A percentile compares a stretch with the other conserved stretches of the same genome.
Evolutionary conservation across 1,139 yeast genomes (phyloP).

Genomic region (Magnusiomyces paraingens): DNA sequence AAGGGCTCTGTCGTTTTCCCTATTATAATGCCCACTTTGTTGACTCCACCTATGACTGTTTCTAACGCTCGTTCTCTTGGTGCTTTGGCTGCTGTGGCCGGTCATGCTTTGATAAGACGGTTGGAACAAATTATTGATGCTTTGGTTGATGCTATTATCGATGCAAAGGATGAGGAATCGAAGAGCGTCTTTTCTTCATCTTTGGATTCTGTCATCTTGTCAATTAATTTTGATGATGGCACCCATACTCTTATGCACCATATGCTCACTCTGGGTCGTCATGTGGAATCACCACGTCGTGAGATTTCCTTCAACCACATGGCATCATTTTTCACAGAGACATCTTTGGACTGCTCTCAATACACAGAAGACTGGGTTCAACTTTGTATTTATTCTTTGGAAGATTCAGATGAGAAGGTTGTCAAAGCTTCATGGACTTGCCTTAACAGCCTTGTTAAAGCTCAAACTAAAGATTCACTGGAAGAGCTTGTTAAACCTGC

Average conservation of each 20-base stretch:
- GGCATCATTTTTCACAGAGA: slow-evolving; percentile 60
- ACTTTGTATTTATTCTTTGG: slow-evolving; percentile 64
- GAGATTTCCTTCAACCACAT: slow-evolving; percentile 62
- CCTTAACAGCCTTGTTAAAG: slow-evolving; percentile 57
- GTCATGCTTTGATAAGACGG: slow-evolving; percentile 69
- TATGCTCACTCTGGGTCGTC: slow-evolving; percentile 55
- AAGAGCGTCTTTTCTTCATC: slow-evolving; percentile 42
- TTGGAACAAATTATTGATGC: slow-evolving; percentile 66
- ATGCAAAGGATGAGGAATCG: slow-evolving; percentile 29
- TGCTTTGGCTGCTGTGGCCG: slow-evolving; percentile 87
- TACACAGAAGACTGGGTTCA: slow-evolving; percentile 73
- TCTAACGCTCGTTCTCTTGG: slow-evolving; percentile 85
- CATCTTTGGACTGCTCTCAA: slow-evolving; percentile 62
- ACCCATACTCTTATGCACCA: slow-evolving; percentile 82
- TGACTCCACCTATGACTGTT: slow-evolving; percentile 73
- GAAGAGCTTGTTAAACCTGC: slow-evolving; percentile 77
- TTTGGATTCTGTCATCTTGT: slow-evolving; percentile 59
- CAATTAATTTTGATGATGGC: slow-evolving; percentile 76
- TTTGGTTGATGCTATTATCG: slow-evolving; percentile 46
- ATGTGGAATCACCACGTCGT: slow-evolving; percentile 64
- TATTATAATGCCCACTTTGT: slow-evolving; percentile 76
- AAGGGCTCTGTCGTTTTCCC: slow-evolving; percentile 93
- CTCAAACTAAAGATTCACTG: slow-evolving; percentile 53
- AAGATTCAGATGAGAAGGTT: slow-evolving; percentile 58
- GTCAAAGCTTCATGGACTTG: slow-evolving; percentile 68